A percentile compares a stretch with the other conserved stretches of the same genome.
Conservation (phyloP, 495 filamentous ascomycete species). For the Mycothermus thermophilus region DNA sequence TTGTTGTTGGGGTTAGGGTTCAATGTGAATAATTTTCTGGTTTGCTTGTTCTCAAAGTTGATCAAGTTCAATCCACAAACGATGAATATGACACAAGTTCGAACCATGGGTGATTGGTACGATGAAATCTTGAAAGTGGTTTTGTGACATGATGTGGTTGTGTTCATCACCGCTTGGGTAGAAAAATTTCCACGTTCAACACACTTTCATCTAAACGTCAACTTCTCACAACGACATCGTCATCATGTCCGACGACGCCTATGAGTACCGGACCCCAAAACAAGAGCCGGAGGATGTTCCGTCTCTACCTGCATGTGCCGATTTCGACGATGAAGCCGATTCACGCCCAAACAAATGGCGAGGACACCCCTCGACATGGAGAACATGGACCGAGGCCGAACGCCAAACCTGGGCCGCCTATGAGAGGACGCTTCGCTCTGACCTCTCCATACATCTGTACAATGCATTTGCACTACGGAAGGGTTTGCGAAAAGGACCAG, state of each 20-base stretch:
- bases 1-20: constrained; percentile 2
- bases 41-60: too few relatives aligned
- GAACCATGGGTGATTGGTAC: neutral
- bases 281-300: too few relatives aligned
- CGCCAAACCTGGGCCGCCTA: constrained; percentile 43
- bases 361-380: constrained; percentile 48
- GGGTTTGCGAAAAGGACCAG: constrained; percentile 18
- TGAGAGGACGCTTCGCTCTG: constrained; percentile 39
- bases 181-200: neutral
- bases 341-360: constrained; percentile 38
- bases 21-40: neutral
- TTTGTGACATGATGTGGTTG: neutral
- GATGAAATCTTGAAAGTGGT: neutral
- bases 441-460: constrained; percentile 65
- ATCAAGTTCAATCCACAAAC: too few relatives aligned
- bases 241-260: too few relatives aligned
- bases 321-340: too few relatives aligned
- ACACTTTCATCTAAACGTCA: too few relatives aligned
- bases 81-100: neutral
- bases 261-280: too few relatives aligned
- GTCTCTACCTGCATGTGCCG: too few relatives aligned
- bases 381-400: constrained; percentile 42
- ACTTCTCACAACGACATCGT: too few relatives aligned
- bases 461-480: constrained; percentile 52
- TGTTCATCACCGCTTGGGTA: neutral